Evolutionary conservation across 495 filamentous ascomycete genomes (phyloP).

Genomic region (Tuber calosporum): DNA sequence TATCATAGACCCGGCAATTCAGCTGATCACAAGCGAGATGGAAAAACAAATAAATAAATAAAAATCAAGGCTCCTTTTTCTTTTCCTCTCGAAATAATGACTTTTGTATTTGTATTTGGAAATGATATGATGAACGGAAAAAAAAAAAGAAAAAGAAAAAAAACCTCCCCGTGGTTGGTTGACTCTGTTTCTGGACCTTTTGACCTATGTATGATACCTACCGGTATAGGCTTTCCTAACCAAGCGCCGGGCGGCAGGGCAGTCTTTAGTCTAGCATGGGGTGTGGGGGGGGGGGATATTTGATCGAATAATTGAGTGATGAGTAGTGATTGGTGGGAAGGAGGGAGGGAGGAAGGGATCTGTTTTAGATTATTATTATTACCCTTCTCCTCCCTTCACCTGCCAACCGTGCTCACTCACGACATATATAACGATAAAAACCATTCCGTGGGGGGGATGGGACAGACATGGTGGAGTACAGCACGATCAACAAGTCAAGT

Average conservation of each 20-base stretch:
- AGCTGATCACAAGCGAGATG: conserved; percentile 1
- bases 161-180: no score
- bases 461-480: no score
- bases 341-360: no score
- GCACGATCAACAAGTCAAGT: neutral
- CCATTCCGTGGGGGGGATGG: neutral
- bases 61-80: neutral
- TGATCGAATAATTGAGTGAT: neutral
- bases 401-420: neutral
- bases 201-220: no score
- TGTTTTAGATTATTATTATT: neutral
- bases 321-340: neutral
- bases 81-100: neutral
- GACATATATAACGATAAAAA: no score
- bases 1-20: conserved; percentile 1
- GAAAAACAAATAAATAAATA: neutral
- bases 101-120: neutral
- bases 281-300: neutral
- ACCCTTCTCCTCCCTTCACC: no score
- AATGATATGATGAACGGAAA: conserved; percentile 2
- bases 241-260: neutral
- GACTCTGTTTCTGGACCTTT: no score
- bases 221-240: neutral
- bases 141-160: no score
- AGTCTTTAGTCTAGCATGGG: neutral